phyloP scores from a whole-genome alignment of 768 basidiomycete genomes.

The Hemileccinum impolitum region DNA sequence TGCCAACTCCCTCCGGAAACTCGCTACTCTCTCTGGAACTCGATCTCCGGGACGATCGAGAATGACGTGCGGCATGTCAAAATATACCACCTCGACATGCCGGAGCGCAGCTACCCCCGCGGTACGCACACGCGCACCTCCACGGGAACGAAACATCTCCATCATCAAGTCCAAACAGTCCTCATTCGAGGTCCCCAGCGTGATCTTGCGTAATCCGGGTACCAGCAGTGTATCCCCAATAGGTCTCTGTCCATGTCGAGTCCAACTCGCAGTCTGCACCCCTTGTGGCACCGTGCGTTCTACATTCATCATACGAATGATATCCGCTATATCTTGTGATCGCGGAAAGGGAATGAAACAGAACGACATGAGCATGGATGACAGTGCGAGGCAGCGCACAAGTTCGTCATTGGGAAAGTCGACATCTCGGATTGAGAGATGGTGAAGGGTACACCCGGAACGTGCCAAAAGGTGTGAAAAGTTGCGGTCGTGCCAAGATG shows the following conservation, averaged over 20 bases:
- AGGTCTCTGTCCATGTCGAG: too few relatives aligned
- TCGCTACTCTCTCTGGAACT: not conserved
- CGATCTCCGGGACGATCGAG: too few relatives aligned
- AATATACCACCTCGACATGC: conserved; percentile 5
- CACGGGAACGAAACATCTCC: conserved; percentile 10
- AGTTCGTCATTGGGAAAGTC: conserved; percentile 17
- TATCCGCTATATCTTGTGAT: conserved; percentile 10
- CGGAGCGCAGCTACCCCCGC: conserved; percentile 5
- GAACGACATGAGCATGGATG: conserved; percentile 9
- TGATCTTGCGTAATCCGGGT: conserved; percentile 12
- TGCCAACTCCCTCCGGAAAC: not conserved
- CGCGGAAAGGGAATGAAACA: conserved; percentile 16
- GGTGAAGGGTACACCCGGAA: conserved; percentile 13
- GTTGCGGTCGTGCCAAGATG: conserved; percentile 8
- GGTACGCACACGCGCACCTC: conserved; percentile 1
- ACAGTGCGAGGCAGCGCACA: conserved; percentile 15
- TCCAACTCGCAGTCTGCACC: too few relatives aligned
- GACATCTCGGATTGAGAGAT: conserved; percentile 13
- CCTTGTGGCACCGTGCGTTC: too few relatives aligned
- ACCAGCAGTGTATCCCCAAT: not conserved
- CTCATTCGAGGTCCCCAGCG: conserved; percentile 15
- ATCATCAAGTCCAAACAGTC: conserved; percentile 4
- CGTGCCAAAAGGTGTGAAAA: conserved; percentile 19
- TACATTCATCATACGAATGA: conserved; percentile 6
- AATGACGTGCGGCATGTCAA: conserved; percentile 4